phyloP scores from a whole-genome alignment of 108 stramenopile species.

The Skeletonema tropicum region DNA sequence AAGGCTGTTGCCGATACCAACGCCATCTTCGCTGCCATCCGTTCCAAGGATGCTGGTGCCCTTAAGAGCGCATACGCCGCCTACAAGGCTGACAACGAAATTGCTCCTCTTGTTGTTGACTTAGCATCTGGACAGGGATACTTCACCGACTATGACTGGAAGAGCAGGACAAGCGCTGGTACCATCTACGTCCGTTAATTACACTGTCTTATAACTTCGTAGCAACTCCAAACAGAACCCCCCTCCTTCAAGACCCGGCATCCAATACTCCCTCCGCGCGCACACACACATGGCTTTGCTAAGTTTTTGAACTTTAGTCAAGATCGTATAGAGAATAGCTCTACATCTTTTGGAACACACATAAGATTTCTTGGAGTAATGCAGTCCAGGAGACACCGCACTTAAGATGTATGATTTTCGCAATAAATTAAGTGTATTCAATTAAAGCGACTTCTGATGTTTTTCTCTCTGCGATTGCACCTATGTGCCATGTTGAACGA shows the following conservation, averaged over 20 bases:
- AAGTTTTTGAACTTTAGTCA: constrained; percentile 3
- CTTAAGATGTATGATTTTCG: constrained; percentile 7
- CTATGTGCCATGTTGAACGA: too few species aligned
- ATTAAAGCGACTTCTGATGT: background rate
- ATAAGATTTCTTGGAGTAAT: constrained; percentile 1
- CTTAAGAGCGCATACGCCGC: constrained; percentile 72
- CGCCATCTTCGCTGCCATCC: constrained; percentile 83
- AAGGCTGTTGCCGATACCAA: constrained; percentile 78
- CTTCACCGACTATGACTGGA: constrained; percentile 78
- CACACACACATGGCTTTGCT: background rate
- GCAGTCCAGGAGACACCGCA: background rate
- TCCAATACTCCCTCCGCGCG: constrained; percentile 2
- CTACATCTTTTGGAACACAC: constrained; percentile 3
- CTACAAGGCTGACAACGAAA: constrained; percentile 65
- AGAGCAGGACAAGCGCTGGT: constrained; percentile 66
- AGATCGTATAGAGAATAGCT: constrained; percentile 8
- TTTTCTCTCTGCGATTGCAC: too few species aligned
- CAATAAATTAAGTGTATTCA: constrained; percentile 8
- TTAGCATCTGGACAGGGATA: constrained; percentile 75
- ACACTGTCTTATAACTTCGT: background rate
- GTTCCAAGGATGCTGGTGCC: constrained; percentile 73
- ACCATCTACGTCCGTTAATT: constrained; percentile 37
- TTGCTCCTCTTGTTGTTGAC: constrained; percentile 46
- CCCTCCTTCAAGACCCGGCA: background rate
- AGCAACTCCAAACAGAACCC: background rate